Evolutionary conservation across 768 basidiomycete species (phyloP).

Genomic region (Trametes gibbosa): DNA sequence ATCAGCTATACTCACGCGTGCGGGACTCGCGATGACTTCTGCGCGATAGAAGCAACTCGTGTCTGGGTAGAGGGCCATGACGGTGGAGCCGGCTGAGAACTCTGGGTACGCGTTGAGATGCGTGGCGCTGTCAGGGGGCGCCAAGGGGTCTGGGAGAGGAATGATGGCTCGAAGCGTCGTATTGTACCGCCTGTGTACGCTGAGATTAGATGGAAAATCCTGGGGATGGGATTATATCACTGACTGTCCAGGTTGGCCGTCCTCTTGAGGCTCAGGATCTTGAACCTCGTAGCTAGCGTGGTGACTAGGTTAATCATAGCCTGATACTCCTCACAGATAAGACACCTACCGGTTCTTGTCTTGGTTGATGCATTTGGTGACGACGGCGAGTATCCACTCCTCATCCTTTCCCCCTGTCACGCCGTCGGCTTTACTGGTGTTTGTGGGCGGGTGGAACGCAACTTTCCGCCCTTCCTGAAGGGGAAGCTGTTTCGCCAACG

Average conservation of each 20-base stretch:
- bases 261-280: constrained; percentile 81
- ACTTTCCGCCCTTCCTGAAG: constrained; percentile 75
- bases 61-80: constrained; percentile 88
- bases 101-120: constrained; percentile 71
- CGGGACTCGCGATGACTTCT: constrained; percentile 72
- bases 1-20: constrained; percentile 32
- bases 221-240: constrained; percentile 14
- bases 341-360: constrained; percentile 65
- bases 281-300: constrained; percentile 74
- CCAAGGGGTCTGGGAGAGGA: constrained; percentile 73
- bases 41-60: constrained; percentile 91
- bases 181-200: constrained; percentile 52
- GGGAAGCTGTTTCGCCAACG: constrained; percentile 58
- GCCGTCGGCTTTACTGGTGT: constrained; percentile 53
- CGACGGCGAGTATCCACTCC: constrained; percentile 79
- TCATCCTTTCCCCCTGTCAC: constrained; percentile 44
- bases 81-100: constrained; percentile 67
- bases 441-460: constrained; percentile 67
- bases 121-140: constrained; percentile 52
- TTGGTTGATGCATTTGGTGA: constrained; percentile 65
- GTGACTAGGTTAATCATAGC: background rate
- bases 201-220: background rate
- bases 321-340: background rate
- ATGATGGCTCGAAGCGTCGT: constrained; percentile 71
- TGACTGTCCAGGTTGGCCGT: constrained; percentile 64